Percentiles rank a stretch among this genome's conserved stretches.
Conservation (phyloP, 345 rosid species). For the Syzygium jambos region DNA sequence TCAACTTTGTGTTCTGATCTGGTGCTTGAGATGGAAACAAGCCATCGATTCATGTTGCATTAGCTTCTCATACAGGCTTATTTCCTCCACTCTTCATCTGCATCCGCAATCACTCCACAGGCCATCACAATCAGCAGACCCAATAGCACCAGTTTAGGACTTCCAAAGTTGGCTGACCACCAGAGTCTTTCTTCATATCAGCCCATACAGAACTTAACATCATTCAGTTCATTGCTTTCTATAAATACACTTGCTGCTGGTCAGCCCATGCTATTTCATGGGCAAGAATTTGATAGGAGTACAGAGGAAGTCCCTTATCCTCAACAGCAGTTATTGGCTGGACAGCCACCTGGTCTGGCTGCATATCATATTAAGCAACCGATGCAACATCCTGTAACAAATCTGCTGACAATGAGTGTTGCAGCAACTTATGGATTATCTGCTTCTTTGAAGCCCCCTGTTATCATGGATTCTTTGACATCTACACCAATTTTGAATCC, state of each 20-base stretch:
- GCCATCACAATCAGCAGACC: neutral
- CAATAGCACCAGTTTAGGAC: neutral
- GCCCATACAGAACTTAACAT: neutral
- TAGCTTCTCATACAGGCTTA: neutral
- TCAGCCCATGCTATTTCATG: neutral
- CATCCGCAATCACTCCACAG: neutral
- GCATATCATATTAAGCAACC: neutral
- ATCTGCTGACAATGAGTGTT: neutral
- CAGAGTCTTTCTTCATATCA: neutral
- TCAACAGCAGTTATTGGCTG: neutral
- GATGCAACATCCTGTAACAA: neutral
- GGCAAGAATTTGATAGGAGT: neutral
- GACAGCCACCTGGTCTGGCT: neutral
- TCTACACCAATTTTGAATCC: neutral
- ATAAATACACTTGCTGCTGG: neutral
- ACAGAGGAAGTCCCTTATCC: neutral
- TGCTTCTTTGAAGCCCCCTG: neutral
- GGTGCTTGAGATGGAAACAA: neutral
- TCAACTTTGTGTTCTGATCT: neutral
- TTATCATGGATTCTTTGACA: neutral
- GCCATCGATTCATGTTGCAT: neutral
- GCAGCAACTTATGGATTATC: neutral
- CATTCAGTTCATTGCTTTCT: neutral
- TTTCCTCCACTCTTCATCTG: neutral
- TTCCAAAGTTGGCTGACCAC: neutral